Base-by-base conservation (phyloP, 1,139 yeast species). In the Sugiyamaella sp. region DNA sequence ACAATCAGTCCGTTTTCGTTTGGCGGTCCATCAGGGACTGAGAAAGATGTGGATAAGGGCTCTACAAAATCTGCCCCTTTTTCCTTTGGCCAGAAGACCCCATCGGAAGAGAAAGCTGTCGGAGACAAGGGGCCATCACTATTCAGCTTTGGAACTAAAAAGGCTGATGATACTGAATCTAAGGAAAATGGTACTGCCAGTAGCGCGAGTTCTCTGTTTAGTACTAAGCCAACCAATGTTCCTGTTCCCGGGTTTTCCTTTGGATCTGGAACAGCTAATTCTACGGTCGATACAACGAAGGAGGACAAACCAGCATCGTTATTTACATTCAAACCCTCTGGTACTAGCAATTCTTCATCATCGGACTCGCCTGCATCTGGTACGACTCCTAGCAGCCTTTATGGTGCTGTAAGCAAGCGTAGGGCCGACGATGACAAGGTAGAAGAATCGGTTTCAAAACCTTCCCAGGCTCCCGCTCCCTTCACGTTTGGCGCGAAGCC, bases 401-500 rank as follows among this genome's bases (percentile, higher is more conserved):
- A 14, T 37, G 40, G 40, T 14, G n/a, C 40, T 10, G n/a, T n/a
- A n/a, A 37, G 16, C 43, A 39, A 39, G 16, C 43, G 29, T 10
- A 22, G 21, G n/a, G 40, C 40, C 9, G 40, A 37, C 5, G 40
- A 37, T 21, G 43, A 39, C 27, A 21, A 4, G 16, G 27, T 20
- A n/a, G 25, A 39, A 21, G 29, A 10, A 10, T 24, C 29, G 5
- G 9, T 6, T 6, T 6, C 29, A 21, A 16, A 38, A 3, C 22
- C 41, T 1, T 12, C n/a, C n/a, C n/a, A 35, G 14, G 10, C 42
- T 12, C 24, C 14, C 1, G 19, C 53, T 8, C 46, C 47, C n/a
- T 48, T 47, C 29, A 33, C 51, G 14, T 51, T 52, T 42, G 53
- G 51, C 9, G 22, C 54, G 3, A 10, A 22, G 29, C 27, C 25